A percentile compares a stretch with the other conserved stretches of the same genome.
Evolutionary conservation across 192 early-diverging fungal species (phyloP).

Genomic region (Gryganskiella cystojenkinii): DNA sequence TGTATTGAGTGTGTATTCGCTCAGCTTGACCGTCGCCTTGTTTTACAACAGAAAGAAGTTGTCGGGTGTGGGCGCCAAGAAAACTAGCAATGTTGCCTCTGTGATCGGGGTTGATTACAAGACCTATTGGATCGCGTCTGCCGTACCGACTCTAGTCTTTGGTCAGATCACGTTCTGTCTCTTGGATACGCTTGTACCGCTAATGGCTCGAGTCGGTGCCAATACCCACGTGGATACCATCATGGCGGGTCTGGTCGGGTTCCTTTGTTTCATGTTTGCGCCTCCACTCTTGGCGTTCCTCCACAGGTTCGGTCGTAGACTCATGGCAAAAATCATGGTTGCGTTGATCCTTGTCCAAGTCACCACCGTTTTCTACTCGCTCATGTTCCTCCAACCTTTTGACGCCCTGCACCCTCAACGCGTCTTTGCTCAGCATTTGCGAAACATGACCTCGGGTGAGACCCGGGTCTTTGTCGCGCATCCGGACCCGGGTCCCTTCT

Average conservation of each 20-base stretch:
- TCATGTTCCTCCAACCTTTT: constrained; percentile 53
- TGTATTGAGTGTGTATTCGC: constrained; percentile 43
- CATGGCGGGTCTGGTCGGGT: constrained; percentile 61
- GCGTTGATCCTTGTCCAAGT: constrained; percentile 46
- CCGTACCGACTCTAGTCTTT: constrained; percentile 44
- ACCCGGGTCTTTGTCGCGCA: constrained; percentile 64
- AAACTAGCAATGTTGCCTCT: not conserved
- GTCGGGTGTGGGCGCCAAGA: not conserved
- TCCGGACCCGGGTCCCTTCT: constrained; percentile 65
- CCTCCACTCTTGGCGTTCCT: constrained; percentile 59
- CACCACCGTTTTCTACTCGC: constrained; percentile 24
- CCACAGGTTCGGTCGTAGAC: constrained; percentile 54
- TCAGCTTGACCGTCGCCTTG: constrained; percentile 23
- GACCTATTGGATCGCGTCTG: constrained; percentile 41
- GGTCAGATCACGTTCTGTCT: constrained; percentile 42
- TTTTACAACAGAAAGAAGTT: constrained; percentile 34
- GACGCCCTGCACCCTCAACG: constrained; percentile 72
- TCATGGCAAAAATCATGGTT: constrained; percentile 28
- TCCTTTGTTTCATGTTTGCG: constrained; percentile 49
- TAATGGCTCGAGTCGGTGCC: constrained; percentile 71
- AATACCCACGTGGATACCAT: constrained; percentile 71
- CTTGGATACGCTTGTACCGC: constrained; percentile 69
- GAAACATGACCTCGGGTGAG: constrained; percentile 70
- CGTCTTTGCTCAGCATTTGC: constrained; percentile 67
- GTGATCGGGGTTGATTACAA: constrained; percentile 2